Evolutionary conservation across 352 stramenopile species (phyloP), one percentile per base, ranked within the genome.

Genomic region (Pythium volutum): DNA sequence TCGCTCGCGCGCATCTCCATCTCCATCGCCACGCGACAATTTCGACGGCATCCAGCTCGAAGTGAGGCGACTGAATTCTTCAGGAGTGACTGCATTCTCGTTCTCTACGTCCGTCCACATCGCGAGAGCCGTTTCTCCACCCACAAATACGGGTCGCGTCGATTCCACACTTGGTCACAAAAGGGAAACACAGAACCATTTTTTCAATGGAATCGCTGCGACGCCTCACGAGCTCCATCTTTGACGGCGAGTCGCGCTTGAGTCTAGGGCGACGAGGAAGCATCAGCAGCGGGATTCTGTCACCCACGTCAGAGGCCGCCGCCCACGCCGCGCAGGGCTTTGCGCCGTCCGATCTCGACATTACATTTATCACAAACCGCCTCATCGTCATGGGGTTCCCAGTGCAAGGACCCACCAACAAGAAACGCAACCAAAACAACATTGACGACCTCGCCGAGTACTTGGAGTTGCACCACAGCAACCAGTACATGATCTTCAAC

Each of bases 401-500:
- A 0, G 70, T 77, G 18, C 49, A 77, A 38, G 70, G 55, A 4
- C 64, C 81, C 9, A 92, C 85, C 1, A 73, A 90, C 64, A 88
- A 87, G 69, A 88, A 89, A 55, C 68, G 58, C 33, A 89, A 92
- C 52, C 61, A 79, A 34, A 82, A 88, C 57, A 96, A 95, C 49
- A 75, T 70, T 3, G 68, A 80, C 43, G 84, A 95, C 56, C 70
- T 96, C 29, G 80, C 72, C 22, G 46, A 67, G 26, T 88, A 74
- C 60, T 56, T 95, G 20, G 80, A 93, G 29, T 52, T 60, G 1
- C 50, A 73, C n/a, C 72, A 92, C 66, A 64, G 64, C 34, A 68
- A 76, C 25, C 79, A 81, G 52, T 95, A 86, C 59, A 50, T 95
- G 52, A 59, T 95, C n/a, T 89, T 96, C 62, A 93, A 89, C 56